These are phyloP conservation scores for Sugiyamaella marilandica DNA, from an alignment of 805 yeast genomes.

Conservation along the genomic window DNA sequence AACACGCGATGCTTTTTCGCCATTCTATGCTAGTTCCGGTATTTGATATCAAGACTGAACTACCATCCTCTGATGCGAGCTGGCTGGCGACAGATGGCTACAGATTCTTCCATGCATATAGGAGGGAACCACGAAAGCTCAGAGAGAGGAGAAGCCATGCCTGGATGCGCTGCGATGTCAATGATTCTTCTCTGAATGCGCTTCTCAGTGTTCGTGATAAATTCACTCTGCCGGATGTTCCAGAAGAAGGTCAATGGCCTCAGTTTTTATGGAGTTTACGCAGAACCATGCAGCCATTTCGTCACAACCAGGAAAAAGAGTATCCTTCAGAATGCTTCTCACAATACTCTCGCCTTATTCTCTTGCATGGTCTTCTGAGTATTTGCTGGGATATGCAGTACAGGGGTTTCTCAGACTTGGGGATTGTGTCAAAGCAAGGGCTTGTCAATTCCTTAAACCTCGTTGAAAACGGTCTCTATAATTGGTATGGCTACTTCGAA, in stretches of 20 bases:
- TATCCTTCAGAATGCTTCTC: slow-evolving; percentile 35
- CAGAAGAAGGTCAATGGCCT: slow-evolving; percentile 32
- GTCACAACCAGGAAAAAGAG: slow-evolving; percentile 29
- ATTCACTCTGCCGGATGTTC: background rate
- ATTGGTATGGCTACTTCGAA: slow-evolving; percentile 37
- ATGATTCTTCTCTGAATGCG: background rate
- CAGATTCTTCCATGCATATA: slow-evolving; percentile 6
- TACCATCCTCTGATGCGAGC: slow-evolving; percentile 44
- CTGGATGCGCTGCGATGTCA: slow-evolving; percentile 8
- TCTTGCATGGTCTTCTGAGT: slow-evolving; percentile 37
- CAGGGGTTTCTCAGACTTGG: slow-evolving; percentile 34
- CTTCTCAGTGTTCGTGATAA: background rate
- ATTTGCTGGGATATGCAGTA: slow-evolving; percentile 35
- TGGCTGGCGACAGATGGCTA: slow-evolving; percentile 36
- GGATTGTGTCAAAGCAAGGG: slow-evolving; percentile 34
- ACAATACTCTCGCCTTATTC: slow-evolving; percentile 36
- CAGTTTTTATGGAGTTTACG: slow-evolving; percentile 31
- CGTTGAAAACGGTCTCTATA: slow-evolving; percentile 31
- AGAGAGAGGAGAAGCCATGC: slow-evolving; percentile 5
- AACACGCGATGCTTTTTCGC: slow-evolving; percentile 35
- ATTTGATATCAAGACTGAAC: slow-evolving; percentile 42
- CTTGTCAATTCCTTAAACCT: slow-evolving; percentile 32
- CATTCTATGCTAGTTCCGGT: slow-evolving; percentile 36
- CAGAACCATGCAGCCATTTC: slow-evolving; percentile 31
- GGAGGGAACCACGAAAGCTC: background rate